Conservation (phyloP, 805 yeast species). For the Sugiyamaella boreocaroliniensis region DNA sequence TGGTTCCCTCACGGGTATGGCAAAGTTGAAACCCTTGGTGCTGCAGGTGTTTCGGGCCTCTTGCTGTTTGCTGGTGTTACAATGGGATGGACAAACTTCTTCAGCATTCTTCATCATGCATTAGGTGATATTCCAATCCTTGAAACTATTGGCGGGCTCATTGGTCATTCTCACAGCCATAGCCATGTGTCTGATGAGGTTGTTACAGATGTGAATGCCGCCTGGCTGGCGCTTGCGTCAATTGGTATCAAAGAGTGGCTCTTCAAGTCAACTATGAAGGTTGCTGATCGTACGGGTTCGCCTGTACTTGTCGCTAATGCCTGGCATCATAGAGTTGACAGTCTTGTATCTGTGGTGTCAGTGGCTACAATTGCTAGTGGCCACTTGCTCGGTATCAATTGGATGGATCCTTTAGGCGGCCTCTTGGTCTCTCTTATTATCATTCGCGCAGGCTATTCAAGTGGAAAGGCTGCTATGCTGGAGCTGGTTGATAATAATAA, state of each 20-base stretch:
- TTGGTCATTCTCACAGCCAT: slow-evolving; percentile 23
- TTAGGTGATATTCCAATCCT: slow-evolving; percentile 46
- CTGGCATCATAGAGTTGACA: slow-evolving; percentile 97
- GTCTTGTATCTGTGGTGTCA: slow-evolving; percentile 87
- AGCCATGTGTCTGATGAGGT: slow-evolving; percentile 36
- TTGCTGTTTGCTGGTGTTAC: slow-evolving; percentile 81
- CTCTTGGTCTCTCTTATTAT: slow-evolving; percentile 74
- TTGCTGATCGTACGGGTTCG: slow-evolving; percentile 73
- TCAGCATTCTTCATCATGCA: slow-evolving; percentile 15
- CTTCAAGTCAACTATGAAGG: slow-evolving; percentile 70
- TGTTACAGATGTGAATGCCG: slow-evolving; percentile 77
- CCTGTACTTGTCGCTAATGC: slow-evolving; percentile 94
- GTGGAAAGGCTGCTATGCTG: slow-evolving; percentile 59
- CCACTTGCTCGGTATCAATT: slow-evolving; percentile 63
- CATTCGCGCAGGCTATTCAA: slow-evolving; percentile 75
- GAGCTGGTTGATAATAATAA: slow-evolving; percentile 64
- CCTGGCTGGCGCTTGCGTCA: slow-evolving; percentile 91
- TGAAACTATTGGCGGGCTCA: slow-evolving; percentile 4
- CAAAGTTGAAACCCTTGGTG: slow-evolving; percentile 86
- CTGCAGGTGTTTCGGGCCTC: slow-evolving; percentile 78
- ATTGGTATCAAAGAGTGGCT: slow-evolving; percentile 84
- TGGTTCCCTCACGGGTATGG: slow-evolving; percentile 85
- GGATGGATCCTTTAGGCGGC: slow-evolving; percentile 93
- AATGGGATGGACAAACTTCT: slow-evolving; percentile 66
- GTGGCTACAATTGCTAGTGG: slow-evolving; percentile 82